A percentile compares a stretch with the other conserved stretches of the same genome.
Evolutionary conservation across 2,329 filamentous ascomycete genomes (phyloP).

Genomic region (Pestalotiopsis fici): DNA sequence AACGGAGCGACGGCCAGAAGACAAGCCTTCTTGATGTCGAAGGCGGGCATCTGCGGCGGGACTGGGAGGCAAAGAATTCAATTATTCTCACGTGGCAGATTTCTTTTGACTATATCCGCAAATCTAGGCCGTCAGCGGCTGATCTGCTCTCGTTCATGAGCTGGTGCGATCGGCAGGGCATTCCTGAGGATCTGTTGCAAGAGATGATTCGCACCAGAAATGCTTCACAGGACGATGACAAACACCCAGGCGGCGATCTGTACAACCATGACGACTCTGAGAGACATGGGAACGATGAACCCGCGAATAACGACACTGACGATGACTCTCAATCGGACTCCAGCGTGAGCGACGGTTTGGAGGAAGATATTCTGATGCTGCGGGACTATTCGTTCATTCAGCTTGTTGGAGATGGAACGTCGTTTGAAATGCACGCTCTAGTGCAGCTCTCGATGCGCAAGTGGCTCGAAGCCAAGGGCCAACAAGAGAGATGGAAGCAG

Average conservation of each 20-base stretch:
- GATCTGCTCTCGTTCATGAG: neutral
- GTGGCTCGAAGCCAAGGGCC: conserved; percentile 29
- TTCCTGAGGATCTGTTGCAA: neutral
- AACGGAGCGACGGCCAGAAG: conserved; percentile 24
- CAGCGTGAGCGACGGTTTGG: conserved; percentile 15
- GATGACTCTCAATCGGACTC: no score
- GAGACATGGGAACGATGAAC: no score
- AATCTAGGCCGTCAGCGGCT: conserved; percentile 14
- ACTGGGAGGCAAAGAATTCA: conserved; percentile 32
- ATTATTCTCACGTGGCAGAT: neutral
- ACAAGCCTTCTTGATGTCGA: conserved; percentile 23
- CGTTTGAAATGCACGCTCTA: conserved; percentile 43
- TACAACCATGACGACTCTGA: no score
- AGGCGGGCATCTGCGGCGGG: conserved; percentile 30
- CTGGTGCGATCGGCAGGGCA: neutral
- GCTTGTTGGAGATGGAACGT: conserved; percentile 13
- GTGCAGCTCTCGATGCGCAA: conserved; percentile 37
- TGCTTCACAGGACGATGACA: neutral
- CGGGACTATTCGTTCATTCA: conserved; percentile 37
- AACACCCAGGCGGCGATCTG: conserved; percentile 8
- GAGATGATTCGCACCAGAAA: neutral
- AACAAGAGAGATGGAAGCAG: conserved; percentile 28
- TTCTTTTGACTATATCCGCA: conserved; percentile 28
- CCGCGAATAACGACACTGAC: no score
- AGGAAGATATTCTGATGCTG: conserved; percentile 34